phyloP scores from a whole-genome alignment of 1,284 basidiomycete genomes.

The Volvariella surrecta region DNA sequence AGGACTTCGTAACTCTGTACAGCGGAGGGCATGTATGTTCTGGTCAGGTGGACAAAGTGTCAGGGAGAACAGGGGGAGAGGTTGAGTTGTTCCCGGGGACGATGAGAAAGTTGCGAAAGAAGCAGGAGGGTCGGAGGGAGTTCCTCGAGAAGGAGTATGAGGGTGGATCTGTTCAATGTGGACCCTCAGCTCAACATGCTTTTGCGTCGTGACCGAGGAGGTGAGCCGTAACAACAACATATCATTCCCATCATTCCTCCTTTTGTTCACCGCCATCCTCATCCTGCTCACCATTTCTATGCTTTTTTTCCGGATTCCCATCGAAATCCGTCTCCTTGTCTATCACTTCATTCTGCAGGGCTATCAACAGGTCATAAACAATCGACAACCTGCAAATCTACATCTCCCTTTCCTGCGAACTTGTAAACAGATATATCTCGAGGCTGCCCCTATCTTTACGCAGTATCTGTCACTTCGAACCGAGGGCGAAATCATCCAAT shows the following conservation, averaged over 20 bases:
- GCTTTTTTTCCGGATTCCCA: slow-evolving; percentile 22
- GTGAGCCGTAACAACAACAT: slow-evolving; percentile 5
- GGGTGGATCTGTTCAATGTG: neutral
- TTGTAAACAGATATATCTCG: slow-evolving; percentile 23
- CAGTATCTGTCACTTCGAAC: slow-evolving; percentile 29
- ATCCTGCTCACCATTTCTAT: too few species aligned
- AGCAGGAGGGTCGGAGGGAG: slow-evolving; percentile 4
- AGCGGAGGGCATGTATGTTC: slow-evolving; percentile 28
- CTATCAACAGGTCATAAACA: slow-evolving; percentile 15
- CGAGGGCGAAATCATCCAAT: slow-evolving; percentile 26
- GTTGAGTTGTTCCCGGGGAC: slow-evolving; percentile 7
- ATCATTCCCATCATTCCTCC: neutral
- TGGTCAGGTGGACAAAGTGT: neutral
- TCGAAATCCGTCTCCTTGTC: slow-evolving; percentile 27
- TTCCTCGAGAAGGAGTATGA: too few species aligned
- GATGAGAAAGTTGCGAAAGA: slow-evolving; percentile 4
- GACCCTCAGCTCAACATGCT: neutral
- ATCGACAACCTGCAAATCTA: slow-evolving; percentile 25
- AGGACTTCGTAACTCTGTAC: slow-evolving; percentile 51
- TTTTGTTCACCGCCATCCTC: too few species aligned
- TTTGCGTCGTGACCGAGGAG: too few species aligned
- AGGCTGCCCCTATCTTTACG: slow-evolving; percentile 19
- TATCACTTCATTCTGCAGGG: slow-evolving; percentile 22
- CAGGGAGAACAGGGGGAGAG: slow-evolving; percentile 3
- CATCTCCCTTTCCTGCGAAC: slow-evolving; percentile 24